Evolutionary conservation across 192 early-diverging fungal species (phyloP), one percentile per base, ranked within the genome.

Genomic region (Umbelopsis sp.): DNA sequence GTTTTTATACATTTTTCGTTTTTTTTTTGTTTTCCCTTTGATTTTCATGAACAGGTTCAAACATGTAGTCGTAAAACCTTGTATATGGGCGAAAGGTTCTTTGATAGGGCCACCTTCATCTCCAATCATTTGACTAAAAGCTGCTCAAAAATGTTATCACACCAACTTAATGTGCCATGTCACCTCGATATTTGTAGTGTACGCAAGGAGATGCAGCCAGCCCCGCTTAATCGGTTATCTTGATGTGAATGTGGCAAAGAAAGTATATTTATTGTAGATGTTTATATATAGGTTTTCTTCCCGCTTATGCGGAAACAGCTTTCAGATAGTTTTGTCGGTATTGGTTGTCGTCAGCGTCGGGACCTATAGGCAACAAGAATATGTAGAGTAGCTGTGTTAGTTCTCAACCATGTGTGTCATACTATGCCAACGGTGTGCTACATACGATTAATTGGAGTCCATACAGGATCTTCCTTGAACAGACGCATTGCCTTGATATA

Each of bases 401-500:
- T 49, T 20, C 65, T 23, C 22, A 68, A 67, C 45, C 5, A 21
- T 49, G 37, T 23, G n/a, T 13, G 5, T 48, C 7, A 67, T 55
- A 53, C 25, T 45, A 41, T 64, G 51, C 47, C 21, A 65, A 47
- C 18, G 20, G 2, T n/a, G 4, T 37, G 13, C 11, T 66, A 48
- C 82, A 74, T 81, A 77, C 91, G 88, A 76, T 91, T 92, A 37
- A 93, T 86, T 18, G 92, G 91, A 3, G 86, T 92, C 92, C 92
- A 94, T 73, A 90, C 86, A 53, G 92, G 92, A 16, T 92, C 91
- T 46, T 93, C 91, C 70, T 91, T 90, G 76, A 93, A 92, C 48
- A 91, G 69, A 20, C 97, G 88, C 89, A 95, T 93, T 11, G 92
- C 92, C 66, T 91, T 89, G 67, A 97, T 84, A 75, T 93, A 94